Conservation (phyloP, 73 alveolate genomes). For the Stentor coeruleus region DNA sequence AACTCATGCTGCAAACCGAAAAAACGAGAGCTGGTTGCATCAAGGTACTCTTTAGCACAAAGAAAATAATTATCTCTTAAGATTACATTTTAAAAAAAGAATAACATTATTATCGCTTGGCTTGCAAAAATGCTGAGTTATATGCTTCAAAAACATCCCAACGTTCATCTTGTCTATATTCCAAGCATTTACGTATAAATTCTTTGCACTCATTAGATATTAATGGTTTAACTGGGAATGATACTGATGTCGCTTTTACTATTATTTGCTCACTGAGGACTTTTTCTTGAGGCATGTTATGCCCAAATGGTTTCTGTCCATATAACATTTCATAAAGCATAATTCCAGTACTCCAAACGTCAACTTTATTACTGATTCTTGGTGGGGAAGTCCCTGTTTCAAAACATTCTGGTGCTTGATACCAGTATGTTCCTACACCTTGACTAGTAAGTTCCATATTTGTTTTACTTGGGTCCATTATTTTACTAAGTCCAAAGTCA, state of each 20-base stretch:
- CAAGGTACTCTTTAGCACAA: no score
- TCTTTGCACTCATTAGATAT: slow-evolving; percentile 83
- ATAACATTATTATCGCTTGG: slow-evolving; percentile 1
- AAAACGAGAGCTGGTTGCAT: no score
- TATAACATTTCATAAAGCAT: slow-evolving; percentile 92
- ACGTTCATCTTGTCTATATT: slow-evolving; percentile 2
- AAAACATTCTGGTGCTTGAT: slow-evolving; percentile 99
- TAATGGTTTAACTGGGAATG: slow-evolving; percentile 85
- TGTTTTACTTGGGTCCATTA: slow-evolving; percentile 76
- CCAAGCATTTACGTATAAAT: not conserved
- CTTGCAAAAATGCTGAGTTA: slow-evolving; percentile 16
- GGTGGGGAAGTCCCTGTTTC: slow-evolving; percentile 68
- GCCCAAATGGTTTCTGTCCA: slow-evolving; percentile 97
- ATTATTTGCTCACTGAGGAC: slow-evolving; percentile 82
- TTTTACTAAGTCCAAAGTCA: slow-evolving; percentile 98
- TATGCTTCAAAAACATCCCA: slow-evolving; percentile 21
- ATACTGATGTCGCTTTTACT: slow-evolving; percentile 81
- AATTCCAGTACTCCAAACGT: slow-evolving; percentile 96
- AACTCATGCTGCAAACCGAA: slow-evolving; percentile 9
- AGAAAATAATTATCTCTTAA: no score
- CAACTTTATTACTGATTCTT: slow-evolving; percentile 87
- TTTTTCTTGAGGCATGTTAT: slow-evolving; percentile 86
- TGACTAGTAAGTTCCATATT: slow-evolving; percentile 91
- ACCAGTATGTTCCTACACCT: slow-evolving; percentile 99
- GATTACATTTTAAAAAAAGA: no score